Evolutionary conservation across 2,329 filamentous ascomycete species (phyloP), one percentile per base, ranked within the genome.

Genomic region (Neonectria punicea): DNA sequence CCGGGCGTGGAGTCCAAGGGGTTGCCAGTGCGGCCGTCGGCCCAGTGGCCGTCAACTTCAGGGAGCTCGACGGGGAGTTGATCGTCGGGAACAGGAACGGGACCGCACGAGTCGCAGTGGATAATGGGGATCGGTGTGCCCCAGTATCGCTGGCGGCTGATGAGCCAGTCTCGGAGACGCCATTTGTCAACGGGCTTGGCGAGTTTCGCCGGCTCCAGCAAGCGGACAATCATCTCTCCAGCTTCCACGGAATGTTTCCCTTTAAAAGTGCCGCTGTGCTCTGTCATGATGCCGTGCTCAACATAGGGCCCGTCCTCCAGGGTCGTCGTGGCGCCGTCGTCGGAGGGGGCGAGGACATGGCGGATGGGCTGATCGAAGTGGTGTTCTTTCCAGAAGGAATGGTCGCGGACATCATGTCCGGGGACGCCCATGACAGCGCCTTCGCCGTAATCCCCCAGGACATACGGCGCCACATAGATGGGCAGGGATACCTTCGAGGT

Each of bases 121-220:
- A 97, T 84, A 58, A 97, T 94, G 18, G 94, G 94, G 58, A 97
- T 97, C 0, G 94, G 94, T 0, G 93, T 88, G 14, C 94, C 94
- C 94, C 94, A 97, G 77, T 97, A 97, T 68, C 94, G 85, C 78
- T 97, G 94, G n/a, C 94, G 89, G 76, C 93, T 97, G 73, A 97
- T 91, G 61, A 97, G 83, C 94, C 94, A 97, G 79, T 97, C 94
- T 65, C 93, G 85, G 28, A 97, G 84, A 56, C 92, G 89, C 93
- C 93, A 97, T 66, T 88, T 92, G 64, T 92, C 89, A 9, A 87
- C 83, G n/a, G 82, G 77, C 61, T 88, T 83, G 10, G 89, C 92
- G n/a, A 89, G 81, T 1, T 83, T 80, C 5, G 87, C 85, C 3
- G 82, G 78, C 66, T 87, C 80, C 2, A 90, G 84, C 70, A 87